phyloP scores from a whole-genome alignment of 257 asterid genomes.

The Salvia rosmarinus region DNA sequence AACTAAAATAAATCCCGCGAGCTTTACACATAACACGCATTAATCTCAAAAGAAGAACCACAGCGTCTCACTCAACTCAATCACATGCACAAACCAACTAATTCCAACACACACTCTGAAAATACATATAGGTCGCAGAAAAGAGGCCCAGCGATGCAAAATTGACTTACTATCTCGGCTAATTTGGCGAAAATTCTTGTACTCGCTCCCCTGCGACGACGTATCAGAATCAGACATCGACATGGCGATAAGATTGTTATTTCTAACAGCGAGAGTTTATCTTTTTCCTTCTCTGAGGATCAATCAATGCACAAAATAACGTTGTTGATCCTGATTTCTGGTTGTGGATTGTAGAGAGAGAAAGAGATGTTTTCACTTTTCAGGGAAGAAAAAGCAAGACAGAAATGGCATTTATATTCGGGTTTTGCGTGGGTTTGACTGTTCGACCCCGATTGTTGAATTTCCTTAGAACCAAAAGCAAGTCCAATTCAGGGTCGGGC shows the following conservation, averaged over 20 bases:
- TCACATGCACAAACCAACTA: conserved; percentile 34
- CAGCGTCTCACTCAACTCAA: conserved; percentile 31
- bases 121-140: background rate
- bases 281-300: conserved; percentile 9
- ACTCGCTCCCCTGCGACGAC: conserved; percentile 59
- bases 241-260: conserved; percentile 36
- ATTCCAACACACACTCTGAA: conserved; percentile 19
- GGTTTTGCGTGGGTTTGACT: conserved; percentile 49
- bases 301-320: conserved; percentile 17
- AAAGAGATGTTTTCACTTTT: conserved; percentile 5
- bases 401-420: conserved; percentile 28
- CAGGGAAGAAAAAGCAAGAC: conserved; percentile 7
- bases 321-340: conserved; percentile 35
- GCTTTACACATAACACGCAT: conserved; percentile 2
- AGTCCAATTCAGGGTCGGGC: conserved; percentile 39
- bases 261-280: conserved; percentile 7
- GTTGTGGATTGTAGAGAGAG: conserved; percentile 33
- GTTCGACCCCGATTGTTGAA: conserved; percentile 41
- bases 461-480: conserved; percentile 30
- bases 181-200: conserved; percentile 56
- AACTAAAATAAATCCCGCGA: background rate
- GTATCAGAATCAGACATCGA: conserved; percentile 63
- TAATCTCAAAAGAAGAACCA: conserved; percentile 22
- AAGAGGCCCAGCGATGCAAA: background rate
- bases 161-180: conserved; percentile 54